Evolutionary conservation across 1,284 basidiomycete species (phyloP).

Genomic region (Cryptococcus maquisensis): DNA sequence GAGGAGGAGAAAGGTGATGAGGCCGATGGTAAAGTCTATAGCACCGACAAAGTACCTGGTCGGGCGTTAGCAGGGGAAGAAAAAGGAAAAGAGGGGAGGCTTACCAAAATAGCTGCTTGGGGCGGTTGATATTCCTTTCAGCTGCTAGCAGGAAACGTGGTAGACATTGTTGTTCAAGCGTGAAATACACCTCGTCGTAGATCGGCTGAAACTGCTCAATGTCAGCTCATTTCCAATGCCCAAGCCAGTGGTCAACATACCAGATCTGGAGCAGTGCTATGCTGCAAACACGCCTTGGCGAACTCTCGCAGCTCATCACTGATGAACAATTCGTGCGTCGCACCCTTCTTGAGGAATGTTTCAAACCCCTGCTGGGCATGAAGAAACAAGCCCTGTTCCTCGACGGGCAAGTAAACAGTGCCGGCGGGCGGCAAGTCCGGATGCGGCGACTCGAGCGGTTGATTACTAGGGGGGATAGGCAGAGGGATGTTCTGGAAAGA

Average conservation of each 20-base stretch:
- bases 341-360: slow-evolving; percentile 32
- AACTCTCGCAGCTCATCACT: slow-evolving; percentile 35
- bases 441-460: not conserved
- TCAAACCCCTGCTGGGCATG: slow-evolving; percentile 32
- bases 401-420: slow-evolving; percentile 11
- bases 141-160: slow-evolving; percentile 35
- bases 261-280: slow-evolving; percentile 33
- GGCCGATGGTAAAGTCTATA: slow-evolving; percentile 25
- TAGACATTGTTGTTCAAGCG: slow-evolving; percentile 32
- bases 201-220: slow-evolving; percentile 30
- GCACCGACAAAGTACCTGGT: slow-evolving; percentile 36
- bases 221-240: not conserved
- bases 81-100: slow-evolving; percentile 1
- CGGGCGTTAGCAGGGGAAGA: not conserved
- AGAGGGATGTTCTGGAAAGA: not conserved
- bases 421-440: slow-evolving; percentile 20
- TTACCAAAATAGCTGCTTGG: slow-evolving; percentile 38
- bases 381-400: slow-evolving; percentile 31
- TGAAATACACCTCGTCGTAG: slow-evolving; percentile 35
- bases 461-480: not conserved
- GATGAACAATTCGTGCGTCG: slow-evolving; percentile 29
- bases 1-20: slow-evolving; percentile 29
- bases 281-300: slow-evolving; percentile 14
- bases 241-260: slow-evolving; percentile 21
- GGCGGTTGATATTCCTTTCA: slow-evolving; percentile 31